phyloP scores from a whole-genome alignment of 2,329 filamentous ascomycete genomes.

The Penicillium sp. region DNA sequence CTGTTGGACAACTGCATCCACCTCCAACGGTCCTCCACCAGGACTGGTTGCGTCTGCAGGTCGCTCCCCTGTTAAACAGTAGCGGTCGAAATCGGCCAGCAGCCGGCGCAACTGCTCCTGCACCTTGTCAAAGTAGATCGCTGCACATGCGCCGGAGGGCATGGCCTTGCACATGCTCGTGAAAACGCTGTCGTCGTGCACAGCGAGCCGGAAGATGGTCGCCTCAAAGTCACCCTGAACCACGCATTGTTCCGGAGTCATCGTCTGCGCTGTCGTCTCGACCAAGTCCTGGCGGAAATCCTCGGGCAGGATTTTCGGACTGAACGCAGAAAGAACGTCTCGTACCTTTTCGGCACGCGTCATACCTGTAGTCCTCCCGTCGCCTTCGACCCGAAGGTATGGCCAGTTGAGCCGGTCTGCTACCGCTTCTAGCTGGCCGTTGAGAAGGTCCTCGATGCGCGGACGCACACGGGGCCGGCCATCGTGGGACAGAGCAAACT shows the following conservation, averaged over 20 bases:
- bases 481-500: conserved; percentile 34
- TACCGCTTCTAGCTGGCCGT: conserved; percentile 35
- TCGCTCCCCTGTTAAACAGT: conserved; percentile 37
- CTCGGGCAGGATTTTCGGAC: conserved; percentile 41
- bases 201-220: conserved; percentile 49
- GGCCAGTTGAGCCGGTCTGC: conserved; percentile 39
- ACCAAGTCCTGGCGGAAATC: conserved; percentile 46
- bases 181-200: conserved; percentile 48
- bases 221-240: conserved; percentile 49
- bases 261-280: conserved; percentile 35
- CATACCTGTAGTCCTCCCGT: conserved; percentile 30
- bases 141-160: conserved; percentile 44
- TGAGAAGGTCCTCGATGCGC: conserved; percentile 37
- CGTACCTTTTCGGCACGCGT: conserved; percentile 42
- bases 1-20: conserved; percentile 36
- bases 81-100: conserved; percentile 43
- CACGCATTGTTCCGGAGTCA: conserved; percentile 46
- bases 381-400: conserved; percentile 32
- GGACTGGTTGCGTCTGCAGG: conserved; percentile 24
- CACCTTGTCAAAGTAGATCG: conserved; percentile 49
- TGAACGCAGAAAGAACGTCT: conserved; percentile 52
- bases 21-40: conserved; percentile 21
- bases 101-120: conserved; percentile 38
- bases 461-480: conserved; percentile 35
- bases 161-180: conserved; percentile 46